phyloP scores from a whole-genome alignment of 73 alveolate species.

The Urostyla sp. region DNA sequence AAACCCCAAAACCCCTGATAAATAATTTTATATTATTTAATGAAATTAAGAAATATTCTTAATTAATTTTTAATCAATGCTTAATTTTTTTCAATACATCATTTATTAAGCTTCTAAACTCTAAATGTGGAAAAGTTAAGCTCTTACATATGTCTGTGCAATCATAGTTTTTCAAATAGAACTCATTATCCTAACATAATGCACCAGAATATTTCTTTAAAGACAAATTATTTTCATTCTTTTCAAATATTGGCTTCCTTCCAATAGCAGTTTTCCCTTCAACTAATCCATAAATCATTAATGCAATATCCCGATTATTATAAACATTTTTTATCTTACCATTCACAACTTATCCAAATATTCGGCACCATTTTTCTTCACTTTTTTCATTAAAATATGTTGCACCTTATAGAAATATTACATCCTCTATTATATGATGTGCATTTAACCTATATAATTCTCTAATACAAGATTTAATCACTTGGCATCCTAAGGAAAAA shows the following conservation, averaged over 20 bases:
- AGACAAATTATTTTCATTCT: background rate
- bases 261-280: background rate
- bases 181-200: too few relatives aligned
- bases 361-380: slow-evolving; percentile 8
- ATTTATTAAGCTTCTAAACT: too few relatives aligned
- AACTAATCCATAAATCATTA: background rate
- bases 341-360: background rate
- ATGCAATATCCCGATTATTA: background rate
- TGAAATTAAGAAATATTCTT: too few relatives aligned
- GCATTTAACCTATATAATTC: background rate
- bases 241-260: background rate
- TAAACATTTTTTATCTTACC: slow-evolving; percentile 26
- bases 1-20: too few relatives aligned
- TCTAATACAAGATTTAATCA: slow-evolving; percentile 5
- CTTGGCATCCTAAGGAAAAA: slow-evolving; percentile 36
- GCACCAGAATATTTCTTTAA: too few relatives aligned
- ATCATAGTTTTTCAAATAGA: too few relatives aligned
- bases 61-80: too few relatives aligned
- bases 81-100: too few relatives aligned
- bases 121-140: too few relatives aligned
- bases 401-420: slow-evolving; percentile 22
- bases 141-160: too few relatives aligned
- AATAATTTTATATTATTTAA: too few relatives aligned
- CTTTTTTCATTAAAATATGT: background rate
- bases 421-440: slow-evolving; percentile 4